A percentile compares a stretch with the other conserved stretches of the same genome.
phyloP scores from a whole-genome alignment of 1,139 yeast genomes.

The Candida sanyaensis region DNA sequence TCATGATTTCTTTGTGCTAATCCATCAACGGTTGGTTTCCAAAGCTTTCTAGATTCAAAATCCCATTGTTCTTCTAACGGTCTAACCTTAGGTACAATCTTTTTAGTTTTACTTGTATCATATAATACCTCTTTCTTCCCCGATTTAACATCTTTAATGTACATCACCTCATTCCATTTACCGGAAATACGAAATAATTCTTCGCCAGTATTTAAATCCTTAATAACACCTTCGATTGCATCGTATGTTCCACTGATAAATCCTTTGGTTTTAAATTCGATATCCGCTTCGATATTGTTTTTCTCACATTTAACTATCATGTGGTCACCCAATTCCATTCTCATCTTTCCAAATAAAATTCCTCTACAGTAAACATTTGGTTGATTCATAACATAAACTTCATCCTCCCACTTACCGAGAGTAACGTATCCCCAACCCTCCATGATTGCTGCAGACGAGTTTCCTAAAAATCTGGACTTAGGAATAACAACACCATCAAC shows the following conservation, averaged over 20 bases:
- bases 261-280: slow-evolving; percentile 94
- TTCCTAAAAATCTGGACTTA: slow-evolving; percentile 84
- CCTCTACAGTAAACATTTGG: slow-evolving; percentile 98
- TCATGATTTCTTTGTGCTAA: slow-evolving; percentile 74
- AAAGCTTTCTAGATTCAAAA: slow-evolving; percentile 76
- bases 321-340: slow-evolving; percentile 90
- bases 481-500: slow-evolving; percentile 91
- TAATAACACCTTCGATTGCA: slow-evolving; percentile 76
- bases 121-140: slow-evolving; percentile 55
- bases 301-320: slow-evolving; percentile 71
- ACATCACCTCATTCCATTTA: slow-evolving; percentile 90
- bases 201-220: slow-evolving; percentile 53
- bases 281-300: slow-evolving; percentile 67
- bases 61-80: slow-evolving; percentile 78
- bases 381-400: slow-evolving; percentile 77
- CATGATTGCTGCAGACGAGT: slow-evolving; percentile 97
- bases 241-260: slow-evolving; percentile 91
- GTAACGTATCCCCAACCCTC: slow-evolving; percentile 82
- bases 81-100: slow-evolving; percentile 67
- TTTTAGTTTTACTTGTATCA: slow-evolving; percentile 59
- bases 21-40: slow-evolving; percentile 83
- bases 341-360: slow-evolving; percentile 84
- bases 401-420: slow-evolving; percentile 62
- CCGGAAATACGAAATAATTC: slow-evolving; percentile 71
- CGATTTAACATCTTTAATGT: slow-evolving; percentile 57